Conservation (phyloP, 108 stramenopile genomes). For the Nitzschia sp. region DNA sequence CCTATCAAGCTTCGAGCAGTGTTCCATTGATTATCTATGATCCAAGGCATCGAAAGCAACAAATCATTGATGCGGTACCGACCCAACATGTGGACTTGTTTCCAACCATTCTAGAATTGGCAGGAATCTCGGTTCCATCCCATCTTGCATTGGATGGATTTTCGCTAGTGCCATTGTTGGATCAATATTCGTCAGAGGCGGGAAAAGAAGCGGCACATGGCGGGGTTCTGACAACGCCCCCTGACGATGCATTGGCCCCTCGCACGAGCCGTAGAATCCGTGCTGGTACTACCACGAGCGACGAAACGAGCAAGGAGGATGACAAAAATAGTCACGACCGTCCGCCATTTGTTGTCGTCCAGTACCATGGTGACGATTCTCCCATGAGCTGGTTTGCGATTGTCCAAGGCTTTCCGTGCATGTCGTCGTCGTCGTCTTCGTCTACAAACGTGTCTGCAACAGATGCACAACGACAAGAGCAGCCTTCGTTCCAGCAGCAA, state of each 20-base stretch:
- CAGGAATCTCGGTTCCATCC: neutral
- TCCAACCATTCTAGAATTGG: slow-evolving; percentile 30
- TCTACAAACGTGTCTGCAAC: neutral
- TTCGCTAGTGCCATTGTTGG: slow-evolving; percentile 23
- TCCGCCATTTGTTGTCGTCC: slow-evolving; percentile 12
- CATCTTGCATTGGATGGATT: slow-evolving; percentile 13
- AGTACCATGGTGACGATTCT: slow-evolving; percentile 31
- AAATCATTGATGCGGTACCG: neutral
- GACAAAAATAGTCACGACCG: too few species aligned
- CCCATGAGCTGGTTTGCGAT: slow-evolving; percentile 34
- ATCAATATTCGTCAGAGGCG: neutral
- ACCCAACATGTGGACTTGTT: slow-evolving; percentile 27
- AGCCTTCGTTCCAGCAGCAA: neutral
- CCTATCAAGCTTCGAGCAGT: slow-evolving; percentile 23
- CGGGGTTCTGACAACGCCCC: too few species aligned
- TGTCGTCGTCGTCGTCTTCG: neutral
- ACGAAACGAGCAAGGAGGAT: too few species aligned
- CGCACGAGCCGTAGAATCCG: too few species aligned
- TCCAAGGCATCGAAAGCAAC: neutral
- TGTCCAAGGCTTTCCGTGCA: neutral
- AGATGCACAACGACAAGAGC: neutral
- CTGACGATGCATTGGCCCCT: too few species aligned
- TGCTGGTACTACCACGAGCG: too few species aligned
- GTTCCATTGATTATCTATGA: slow-evolving; percentile 35
- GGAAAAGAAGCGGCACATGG: too few species aligned